These are phyloP conservation scores for Ophiostoma quercus DNA, from an alignment of 2,329 filamentous ascomycete species.

Conservation along the genomic window DNA sequence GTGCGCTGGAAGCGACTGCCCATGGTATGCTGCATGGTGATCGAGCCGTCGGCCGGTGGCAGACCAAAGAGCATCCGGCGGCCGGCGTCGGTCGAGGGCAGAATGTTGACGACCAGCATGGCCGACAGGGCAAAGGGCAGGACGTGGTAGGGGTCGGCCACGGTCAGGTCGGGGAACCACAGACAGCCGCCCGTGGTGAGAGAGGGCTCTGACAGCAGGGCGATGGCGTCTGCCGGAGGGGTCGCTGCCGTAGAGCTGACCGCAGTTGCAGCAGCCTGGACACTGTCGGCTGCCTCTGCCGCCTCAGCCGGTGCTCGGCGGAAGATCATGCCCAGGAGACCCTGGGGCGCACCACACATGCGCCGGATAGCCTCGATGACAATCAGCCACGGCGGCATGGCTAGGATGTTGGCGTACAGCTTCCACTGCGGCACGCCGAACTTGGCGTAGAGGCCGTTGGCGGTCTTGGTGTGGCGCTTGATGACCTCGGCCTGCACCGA, in stretches of 20 bases:
- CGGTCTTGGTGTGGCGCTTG: slow-evolving; percentile 30
- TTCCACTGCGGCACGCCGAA: slow-evolving; percentile 48
- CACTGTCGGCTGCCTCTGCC: neutral
- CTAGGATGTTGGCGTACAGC: slow-evolving; percentile 37
- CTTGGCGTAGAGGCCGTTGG: slow-evolving; percentile 29
- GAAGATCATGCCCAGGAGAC: slow-evolving; percentile 36
- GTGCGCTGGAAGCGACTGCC: slow-evolving; percentile 27
- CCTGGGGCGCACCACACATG: slow-evolving; percentile 40
- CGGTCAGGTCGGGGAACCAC: slow-evolving; percentile 53
- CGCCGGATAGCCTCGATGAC: slow-evolving; percentile 48
- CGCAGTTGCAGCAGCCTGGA: slow-evolving; percentile 13
- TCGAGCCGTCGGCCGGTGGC: neutral
- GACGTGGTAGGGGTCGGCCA: slow-evolving; percentile 46
- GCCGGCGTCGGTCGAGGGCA: slow-evolving; percentile 32
- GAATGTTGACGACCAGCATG: slow-evolving; percentile 34
- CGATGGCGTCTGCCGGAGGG: neutral
- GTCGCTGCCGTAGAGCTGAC: neutral
- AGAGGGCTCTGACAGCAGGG: slow-evolving; percentile 30
- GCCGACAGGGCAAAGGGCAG: slow-evolving; percentile 42
- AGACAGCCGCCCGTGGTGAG: slow-evolving; percentile 48
- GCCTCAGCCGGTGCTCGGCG: slow-evolving; percentile 22
- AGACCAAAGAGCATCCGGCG: slow-evolving; percentile 30
- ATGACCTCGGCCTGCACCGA: slow-evolving; percentile 29
- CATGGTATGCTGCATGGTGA: neutral
- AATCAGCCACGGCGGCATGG: slow-evolving; percentile 46